A percentile compares a stretch with the other conserved stretches of the same genome.
phyloP scores from a whole-genome alignment of 768 basidiomycete species.

The Antrodiella citrinella region DNA sequence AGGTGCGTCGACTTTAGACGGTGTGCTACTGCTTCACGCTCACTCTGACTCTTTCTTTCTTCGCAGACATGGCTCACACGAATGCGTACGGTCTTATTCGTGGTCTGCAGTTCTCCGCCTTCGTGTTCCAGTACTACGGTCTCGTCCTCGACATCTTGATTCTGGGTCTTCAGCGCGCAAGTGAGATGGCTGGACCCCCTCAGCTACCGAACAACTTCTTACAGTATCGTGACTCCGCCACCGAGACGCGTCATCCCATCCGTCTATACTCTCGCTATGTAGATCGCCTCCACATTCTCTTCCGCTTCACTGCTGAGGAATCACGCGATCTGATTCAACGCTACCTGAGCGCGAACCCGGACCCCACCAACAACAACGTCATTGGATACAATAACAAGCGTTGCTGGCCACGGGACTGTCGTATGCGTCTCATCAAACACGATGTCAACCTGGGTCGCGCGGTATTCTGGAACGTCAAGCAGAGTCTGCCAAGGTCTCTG shows the following conservation, averaged over 20 bases:
- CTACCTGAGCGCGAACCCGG: slow-evolving; percentile 94
- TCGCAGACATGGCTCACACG: slow-evolving; percentile 86
- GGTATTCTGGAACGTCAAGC: slow-evolving; percentile 99
- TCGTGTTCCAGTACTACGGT: slow-evolving; percentile 99
- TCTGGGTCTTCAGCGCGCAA: slow-evolving; percentile 94
- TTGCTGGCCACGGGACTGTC: slow-evolving; percentile 98
- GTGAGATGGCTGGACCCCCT: slow-evolving; percentile 98
- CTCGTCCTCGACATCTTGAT: slow-evolving; percentile 92
- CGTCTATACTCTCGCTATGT: slow-evolving; percentile 96
- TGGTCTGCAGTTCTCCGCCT: slow-evolving; percentile 96
- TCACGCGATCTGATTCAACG: slow-evolving; percentile 96
- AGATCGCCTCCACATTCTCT: slow-evolving; percentile 89
- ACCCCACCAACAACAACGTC: slow-evolving; percentile 98
- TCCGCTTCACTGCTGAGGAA: slow-evolving; percentile 97
- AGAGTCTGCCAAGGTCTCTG: slow-evolving; percentile 87
- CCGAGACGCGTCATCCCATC: slow-evolving; percentile 97
- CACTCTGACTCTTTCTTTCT: not conserved
- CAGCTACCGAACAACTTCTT: slow-evolving; percentile 98
- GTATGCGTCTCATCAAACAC: slow-evolving; percentile 98
- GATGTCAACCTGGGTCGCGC: slow-evolving; percentile 98
- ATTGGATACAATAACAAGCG: slow-evolving; percentile 99
- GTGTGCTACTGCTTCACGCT: not conserved
- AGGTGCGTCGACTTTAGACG: slow-evolving; percentile 27
- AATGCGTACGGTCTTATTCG: slow-evolving; percentile 97
- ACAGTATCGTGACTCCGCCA: slow-evolving; percentile 91